Evolutionary conservation across 75 land plant species (phyloP), one percentile per base, ranked within the genome.

Genomic region (Larix kaempferi): DNA sequence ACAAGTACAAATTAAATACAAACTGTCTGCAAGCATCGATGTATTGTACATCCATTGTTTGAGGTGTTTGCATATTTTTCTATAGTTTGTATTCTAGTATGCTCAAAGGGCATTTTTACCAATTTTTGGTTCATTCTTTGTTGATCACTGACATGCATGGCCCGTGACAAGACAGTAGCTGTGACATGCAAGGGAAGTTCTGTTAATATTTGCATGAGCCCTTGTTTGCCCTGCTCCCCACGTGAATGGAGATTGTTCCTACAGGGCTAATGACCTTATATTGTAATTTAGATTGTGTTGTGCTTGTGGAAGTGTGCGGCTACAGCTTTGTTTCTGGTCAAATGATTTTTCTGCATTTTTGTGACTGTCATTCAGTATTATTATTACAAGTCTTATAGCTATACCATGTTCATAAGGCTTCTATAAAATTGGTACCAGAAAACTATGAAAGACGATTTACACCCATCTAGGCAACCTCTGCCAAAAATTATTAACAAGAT

Each of bases 211-310:
- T 69, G 39, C 39, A n/a, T 2, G 72, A 69, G 19, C 39, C 23
- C 21, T 23, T 69, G 52, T 10, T 69, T 39, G 12, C 52, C 25
- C 39, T 69, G 3, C 11, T 35, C 49, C 39, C 17, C 39, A 69
- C 12, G 21, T 7, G 49, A 37, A 37, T 33, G 14, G 72, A 69
- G 22, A 21, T 3, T 17, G 7, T 11, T 39, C 49, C 72, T 21
- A 44, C 72, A 69, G 35, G 72, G 72, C 52, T 69, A 69, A 39
- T 69, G 19, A 41, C 39, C 39, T 35, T 21, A 12, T n/a, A 39
- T 69, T 69, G 72, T 69, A 69, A 69, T 69, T 69, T 69, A 69
- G 0, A 39, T 39, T 69, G 21, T 69, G 37, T 69, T 69, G 49
- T 37, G 52, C 49, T 41, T 69, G 23, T 37, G n/a, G 52, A 69